Conservation (phyloP, 1,284 basidiomycete species). For the Afroboletus lepidellus region DNA sequence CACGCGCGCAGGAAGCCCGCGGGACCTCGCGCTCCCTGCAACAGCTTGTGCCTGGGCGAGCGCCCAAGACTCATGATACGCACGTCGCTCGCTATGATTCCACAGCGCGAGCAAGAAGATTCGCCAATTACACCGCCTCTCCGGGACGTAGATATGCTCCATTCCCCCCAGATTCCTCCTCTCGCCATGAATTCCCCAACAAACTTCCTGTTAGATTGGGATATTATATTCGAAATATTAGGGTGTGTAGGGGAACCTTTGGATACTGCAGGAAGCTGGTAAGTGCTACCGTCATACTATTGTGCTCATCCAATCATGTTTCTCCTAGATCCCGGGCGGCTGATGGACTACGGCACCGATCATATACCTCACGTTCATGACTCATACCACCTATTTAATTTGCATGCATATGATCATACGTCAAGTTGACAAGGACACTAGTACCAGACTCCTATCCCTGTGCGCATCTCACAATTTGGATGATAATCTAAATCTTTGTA, state of each 20-base stretch:
- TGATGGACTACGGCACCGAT: neutral
- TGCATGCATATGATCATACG: constrained; percentile 5
- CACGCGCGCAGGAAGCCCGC: constrained; percentile 19
- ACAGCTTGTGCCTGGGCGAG: constrained; percentile 3
- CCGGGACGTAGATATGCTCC: constrained; percentile 4
- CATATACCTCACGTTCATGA: constrained; percentile 6
- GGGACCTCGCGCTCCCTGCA: constrained; percentile 26
- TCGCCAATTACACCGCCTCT: constrained; percentile 15
- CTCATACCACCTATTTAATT: constrained; percentile 5
- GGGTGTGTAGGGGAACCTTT: constrained; percentile 12
- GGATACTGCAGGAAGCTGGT: constrained; percentile 11
- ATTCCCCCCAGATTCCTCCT: constrained; percentile 9
- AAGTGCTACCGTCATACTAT: constrained; percentile 4
- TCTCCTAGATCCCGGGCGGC: constrained; percentile 3
- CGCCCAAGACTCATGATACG: constrained; percentile 17
- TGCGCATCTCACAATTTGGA: too few relatives aligned
- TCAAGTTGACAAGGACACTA: constrained; percentile 11
- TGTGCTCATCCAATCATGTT: neutral
- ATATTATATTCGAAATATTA: constrained; percentile 34
- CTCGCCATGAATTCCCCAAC: constrained; percentile 13
- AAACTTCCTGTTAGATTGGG: constrained; percentile 35
- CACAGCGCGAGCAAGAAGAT: constrained; percentile 10
- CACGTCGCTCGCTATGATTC: constrained; percentile 11
- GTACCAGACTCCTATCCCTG: too few relatives aligned
- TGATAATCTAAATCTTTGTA: too few relatives aligned